A percentile compares a stretch with the other conserved stretches of the same genome.
phyloP scores from a whole-genome alignment of 768 basidiomycete genomes.

The Mrakia frigida region DNA sequence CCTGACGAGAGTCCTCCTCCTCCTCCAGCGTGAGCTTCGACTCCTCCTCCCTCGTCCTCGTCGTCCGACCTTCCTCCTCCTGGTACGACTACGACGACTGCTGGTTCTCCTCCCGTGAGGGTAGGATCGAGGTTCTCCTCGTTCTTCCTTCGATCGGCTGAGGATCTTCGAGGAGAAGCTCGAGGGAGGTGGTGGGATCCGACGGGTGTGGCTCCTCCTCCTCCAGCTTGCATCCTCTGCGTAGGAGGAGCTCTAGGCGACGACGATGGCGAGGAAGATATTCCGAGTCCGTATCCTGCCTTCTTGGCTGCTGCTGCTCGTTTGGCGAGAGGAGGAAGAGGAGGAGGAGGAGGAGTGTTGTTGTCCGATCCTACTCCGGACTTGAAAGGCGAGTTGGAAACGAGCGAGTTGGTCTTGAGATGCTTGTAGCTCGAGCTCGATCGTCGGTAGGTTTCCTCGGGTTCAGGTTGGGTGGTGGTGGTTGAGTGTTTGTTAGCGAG shows the following conservation, averaged over 20 bases:
- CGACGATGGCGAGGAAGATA: neutral
- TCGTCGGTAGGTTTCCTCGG: slow-evolving; percentile 34
- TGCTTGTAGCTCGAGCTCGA: slow-evolving; percentile 46
- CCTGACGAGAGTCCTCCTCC: slow-evolving; percentile 18
- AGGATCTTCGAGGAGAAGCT: slow-evolving; percentile 10
- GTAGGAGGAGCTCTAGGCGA: slow-evolving; percentile 37
- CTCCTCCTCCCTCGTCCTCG: neutral
- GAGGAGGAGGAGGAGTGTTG: slow-evolving; percentile 6
- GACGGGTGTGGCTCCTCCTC: neutral
- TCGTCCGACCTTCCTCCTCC: slow-evolving; percentile 13
- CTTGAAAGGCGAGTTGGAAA: slow-evolving; percentile 46
- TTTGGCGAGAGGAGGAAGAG: neutral
- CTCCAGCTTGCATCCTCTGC: slow-evolving; percentile 42
- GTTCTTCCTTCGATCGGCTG: neutral
- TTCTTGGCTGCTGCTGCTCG: slow-evolving; percentile 5
- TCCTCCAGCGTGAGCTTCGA: neutral
- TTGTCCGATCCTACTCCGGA: slow-evolving; percentile 10
- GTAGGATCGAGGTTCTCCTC: neutral
- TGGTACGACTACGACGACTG: slow-evolving; percentile 9
- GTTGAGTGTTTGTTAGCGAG: neutral
- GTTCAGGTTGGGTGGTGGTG: neutral
- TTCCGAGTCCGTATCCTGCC: neutral
- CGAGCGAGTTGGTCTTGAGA: slow-evolving; percentile 43
- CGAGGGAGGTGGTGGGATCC: neutral
- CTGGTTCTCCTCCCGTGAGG: neutral